Conservation (phyloP, 2,329 filamentous ascomycete genomes). For the Xylaria arbuscula region DNA sequence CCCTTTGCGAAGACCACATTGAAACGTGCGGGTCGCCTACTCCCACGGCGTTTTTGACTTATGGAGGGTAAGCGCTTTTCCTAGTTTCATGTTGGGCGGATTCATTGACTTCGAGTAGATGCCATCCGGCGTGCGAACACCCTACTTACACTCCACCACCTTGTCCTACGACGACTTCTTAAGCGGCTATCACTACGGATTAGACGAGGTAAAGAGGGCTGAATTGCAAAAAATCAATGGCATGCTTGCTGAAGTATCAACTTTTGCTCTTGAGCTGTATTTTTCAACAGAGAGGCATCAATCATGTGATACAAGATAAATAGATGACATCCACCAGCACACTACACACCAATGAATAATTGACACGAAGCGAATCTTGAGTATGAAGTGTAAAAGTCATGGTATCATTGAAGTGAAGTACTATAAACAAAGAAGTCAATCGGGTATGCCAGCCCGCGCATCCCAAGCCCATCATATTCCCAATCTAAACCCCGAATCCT, state of each 20-base stretch:
- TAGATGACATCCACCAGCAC: background rate
- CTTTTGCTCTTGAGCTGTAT: too few relatives aligned
- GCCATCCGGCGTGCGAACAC: slow-evolving; percentile 30
- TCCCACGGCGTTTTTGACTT: slow-evolving; percentile 39
- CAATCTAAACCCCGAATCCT: background rate
- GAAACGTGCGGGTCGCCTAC: slow-evolving; percentile 44
- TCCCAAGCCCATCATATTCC: background rate
- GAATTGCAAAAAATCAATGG: background rate
- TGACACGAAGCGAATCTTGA: background rate
- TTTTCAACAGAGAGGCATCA: background rate
- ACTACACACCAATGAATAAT: background rate
- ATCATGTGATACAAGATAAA: background rate
- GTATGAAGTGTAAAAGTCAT: background rate
- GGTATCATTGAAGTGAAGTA: slow-evolving; percentile 20
- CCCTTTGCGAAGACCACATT: slow-evolving; percentile 42
- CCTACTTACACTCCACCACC: slow-evolving; percentile 34
- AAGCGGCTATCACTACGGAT: background rate
- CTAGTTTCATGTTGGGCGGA: background rate
- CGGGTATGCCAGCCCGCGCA: slow-evolving; percentile 26
- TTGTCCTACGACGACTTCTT: slow-evolving; percentile 31
- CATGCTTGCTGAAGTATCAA: too few relatives aligned
- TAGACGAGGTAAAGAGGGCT: background rate
- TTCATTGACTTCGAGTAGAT: slow-evolving; percentile 25
- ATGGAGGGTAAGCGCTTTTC: slow-evolving; percentile 33
- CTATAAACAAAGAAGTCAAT: background rate